Base-by-base conservation (phyloP, 2,329 filamentous ascomycete genomes). In the Sporothrix pallida region DNA sequence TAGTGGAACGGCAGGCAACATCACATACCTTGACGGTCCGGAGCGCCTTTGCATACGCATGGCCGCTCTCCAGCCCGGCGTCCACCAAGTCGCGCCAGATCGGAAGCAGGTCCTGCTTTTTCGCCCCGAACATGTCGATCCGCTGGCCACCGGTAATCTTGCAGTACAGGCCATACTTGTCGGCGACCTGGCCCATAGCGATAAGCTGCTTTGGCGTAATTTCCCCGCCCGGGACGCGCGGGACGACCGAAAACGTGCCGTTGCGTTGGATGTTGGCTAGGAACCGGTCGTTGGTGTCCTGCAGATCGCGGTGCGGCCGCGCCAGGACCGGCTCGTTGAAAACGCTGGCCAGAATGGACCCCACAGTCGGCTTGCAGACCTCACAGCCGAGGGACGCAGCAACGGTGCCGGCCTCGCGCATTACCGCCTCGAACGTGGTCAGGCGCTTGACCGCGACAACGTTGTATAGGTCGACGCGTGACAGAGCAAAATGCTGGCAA, bases 91-190 rank as follows among this genome's bases (percentile, higher is more conserved):
- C 88, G 60, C 88, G 88, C 94, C 94, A 97, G 78, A 97, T 97
- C 15, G 87, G 87, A 2, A 93, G 86, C 20, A 97, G 86, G 80
- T 97, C 93, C 77, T 96, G 92, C 83, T 97, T 97, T 82, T 90
- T 91, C 0, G 94, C 94, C 56, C 94, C 94, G 79, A 97, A 97
- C 90, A 97, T 89, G 81, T 97, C 94, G 79, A 97, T 97, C 73
- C 94, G 89, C 82, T 97, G 94, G 0, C 93, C 94, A 72, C 94
- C 94, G 0, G 94, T 97, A 80, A 97, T 97, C 83, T 97, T 97
- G 79, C 91, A 94, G 83, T 97, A 97, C 7, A 97, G 84, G 50
- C 88, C 87, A 79, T 93, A 97, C 80, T 95, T 91, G 84, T 93
- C 93, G 0, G 94, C 94, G 0, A 97, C 93, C 72, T 90, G 89